Base-by-base conservation (phyloP, 805 yeast species). In the Barnettozyma pratensis region DNA sequence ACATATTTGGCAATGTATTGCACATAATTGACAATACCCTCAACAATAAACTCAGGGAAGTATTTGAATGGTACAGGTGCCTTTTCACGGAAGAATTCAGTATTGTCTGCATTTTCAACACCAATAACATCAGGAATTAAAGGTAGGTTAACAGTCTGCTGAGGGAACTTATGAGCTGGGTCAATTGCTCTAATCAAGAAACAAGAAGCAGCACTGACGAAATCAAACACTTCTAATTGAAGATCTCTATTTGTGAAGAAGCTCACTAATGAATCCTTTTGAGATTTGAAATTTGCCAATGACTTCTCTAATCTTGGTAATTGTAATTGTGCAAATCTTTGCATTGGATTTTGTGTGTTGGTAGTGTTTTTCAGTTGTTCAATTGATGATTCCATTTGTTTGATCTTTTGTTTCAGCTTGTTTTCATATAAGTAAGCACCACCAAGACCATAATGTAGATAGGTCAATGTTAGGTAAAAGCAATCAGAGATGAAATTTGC, bases 401-500 rank as follows among this genome's bases (percentile, higher is more conserved):
- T 75, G 28, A 81, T 65, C 51, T 77, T 72, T 53, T 77, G 77
- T 12, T 76, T 70, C 32, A 83, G 59, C 50, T 83, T 79, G 40
- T 78, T 81, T 51, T 80, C 79, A 41, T 71, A 73, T 41, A 80
- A 74, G 49, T 77, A 67, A 0, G 85, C 68, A 44, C 97, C 98
- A 27, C 96, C 96, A 39, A 88, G 70, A 39, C 98, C 99, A 67
- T 86, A 94, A 56, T 92, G 91, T 43, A 88, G 66, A 63, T 85
- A 90, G 0, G 96, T 81, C 45, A 85, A 71, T 6, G 91, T 80
- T 48, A 94, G 64, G 60, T 76, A 94, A 65, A 90, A 94, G 59
- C 96, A 85, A 55, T 92, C 94, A 7, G 96, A 82, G n/a, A 94
- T 88, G 63, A 94, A 94, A 59, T 94, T 92, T 30, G 75, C 63